phyloP scores from a whole-genome alignment of 2,329 filamentous ascomycete species.

The Neurospora crassa region DNA sequence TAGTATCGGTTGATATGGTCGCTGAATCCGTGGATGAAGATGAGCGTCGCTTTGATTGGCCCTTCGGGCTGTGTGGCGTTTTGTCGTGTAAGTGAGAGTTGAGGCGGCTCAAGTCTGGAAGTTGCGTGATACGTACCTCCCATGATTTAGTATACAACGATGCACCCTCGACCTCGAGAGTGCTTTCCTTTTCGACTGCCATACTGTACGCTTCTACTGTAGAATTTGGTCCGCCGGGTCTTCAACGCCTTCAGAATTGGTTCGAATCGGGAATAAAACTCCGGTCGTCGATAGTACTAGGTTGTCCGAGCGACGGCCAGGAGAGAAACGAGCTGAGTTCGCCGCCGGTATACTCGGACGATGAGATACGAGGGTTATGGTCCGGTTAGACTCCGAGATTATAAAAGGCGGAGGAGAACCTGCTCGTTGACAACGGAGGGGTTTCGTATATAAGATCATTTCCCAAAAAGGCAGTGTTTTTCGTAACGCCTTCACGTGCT shows the following conservation, averaged over 20 bases:
- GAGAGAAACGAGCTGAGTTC: neutral
- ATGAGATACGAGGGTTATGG: neutral
- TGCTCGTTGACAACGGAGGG: neutral
- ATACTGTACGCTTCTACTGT: conserved; percentile 18
- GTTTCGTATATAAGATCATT: neutral
- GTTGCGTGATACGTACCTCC: conserved; percentile 35
- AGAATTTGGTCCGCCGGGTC: neutral
- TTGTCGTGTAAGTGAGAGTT: neutral
- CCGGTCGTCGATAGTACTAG: neutral
- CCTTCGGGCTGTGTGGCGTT: conserved; percentile 38
- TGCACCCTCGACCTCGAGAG: conserved; percentile 34
- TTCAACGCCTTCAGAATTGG: neutral
- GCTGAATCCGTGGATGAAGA: conserved; percentile 84
- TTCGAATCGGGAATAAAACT: neutral
- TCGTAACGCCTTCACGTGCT: neutral
- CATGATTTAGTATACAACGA: conserved; percentile 49
- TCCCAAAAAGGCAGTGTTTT: neutral
- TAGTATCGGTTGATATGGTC: conserved; percentile 76
- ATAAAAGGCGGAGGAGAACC: neutral
- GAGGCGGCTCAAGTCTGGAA: neutral
- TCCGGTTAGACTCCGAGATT: neutral
- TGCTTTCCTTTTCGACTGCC: conserved; percentile 38
- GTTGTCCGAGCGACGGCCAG: neutral
- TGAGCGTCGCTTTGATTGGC: conserved; percentile 56
- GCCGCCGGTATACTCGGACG: neutral